Evolutionary conservation across 306 rosid genomes (phyloP).

Genomic region (Lathyrus tuberosus): DNA sequence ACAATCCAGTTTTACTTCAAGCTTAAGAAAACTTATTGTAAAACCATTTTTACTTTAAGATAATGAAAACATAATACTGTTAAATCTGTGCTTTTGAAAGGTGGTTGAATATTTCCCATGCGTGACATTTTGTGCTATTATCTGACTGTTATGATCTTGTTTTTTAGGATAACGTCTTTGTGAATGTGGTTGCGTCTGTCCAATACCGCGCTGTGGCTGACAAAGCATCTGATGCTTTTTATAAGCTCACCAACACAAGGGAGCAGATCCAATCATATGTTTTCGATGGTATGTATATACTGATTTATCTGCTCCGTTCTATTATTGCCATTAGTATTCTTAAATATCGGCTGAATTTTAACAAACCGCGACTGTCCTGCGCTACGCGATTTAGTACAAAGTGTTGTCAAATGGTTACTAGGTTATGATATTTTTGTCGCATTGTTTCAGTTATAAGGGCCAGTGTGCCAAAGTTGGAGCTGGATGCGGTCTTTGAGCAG

Average conservation of each 20-base stretch:
- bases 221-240: slow-evolving; percentile 72
- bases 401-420: no score
- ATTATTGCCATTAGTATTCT: no score
- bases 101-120: slow-evolving; percentile 11
- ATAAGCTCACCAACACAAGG: slow-evolving; percentile 67
- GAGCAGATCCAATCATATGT: slow-evolving; percentile 74
- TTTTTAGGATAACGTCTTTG: slow-evolving; percentile 72
- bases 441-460: not conserved
- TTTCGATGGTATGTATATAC: slow-evolving; percentile 57
- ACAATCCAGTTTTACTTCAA: slow-evolving; percentile 24
- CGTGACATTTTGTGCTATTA: slow-evolving; percentile 7
- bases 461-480: no score
- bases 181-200: slow-evolving; percentile 67
- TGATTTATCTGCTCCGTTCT: not conserved
- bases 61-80: not conserved
- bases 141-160: slow-evolving; percentile 34
- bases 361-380: no score
- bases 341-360: no score
- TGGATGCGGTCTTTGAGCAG: no score
- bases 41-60: not conserved
- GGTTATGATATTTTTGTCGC: slow-evolving; percentile 19
- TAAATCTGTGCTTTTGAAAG: not conserved
- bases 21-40: not conserved
- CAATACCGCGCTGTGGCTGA: slow-evolving; percentile 66
- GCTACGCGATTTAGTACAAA: no score